Conservation (phyloP, 2,329 filamentous ascomycete species). For the Domatiomyces globalis region DNA sequence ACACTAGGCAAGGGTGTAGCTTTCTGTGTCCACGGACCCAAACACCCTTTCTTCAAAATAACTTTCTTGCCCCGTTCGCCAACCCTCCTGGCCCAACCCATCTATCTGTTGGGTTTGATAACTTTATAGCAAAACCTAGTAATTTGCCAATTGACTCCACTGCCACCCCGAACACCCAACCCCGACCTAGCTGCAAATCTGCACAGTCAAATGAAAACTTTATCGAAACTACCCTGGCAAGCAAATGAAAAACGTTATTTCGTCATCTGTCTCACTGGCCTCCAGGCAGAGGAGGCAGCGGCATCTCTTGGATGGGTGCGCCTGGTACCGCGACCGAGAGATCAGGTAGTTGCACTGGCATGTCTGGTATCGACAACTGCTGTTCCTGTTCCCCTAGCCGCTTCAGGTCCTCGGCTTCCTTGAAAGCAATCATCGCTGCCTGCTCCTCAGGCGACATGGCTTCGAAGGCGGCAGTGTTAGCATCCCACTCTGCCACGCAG, state of each 20-base stretch:
- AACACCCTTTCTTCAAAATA: no score
- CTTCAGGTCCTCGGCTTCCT: constrained; percentile 10
- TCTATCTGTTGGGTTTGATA: neutral
- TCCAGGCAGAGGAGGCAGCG: neutral
- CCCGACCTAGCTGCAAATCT: neutral
- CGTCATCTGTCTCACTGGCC: neutral
- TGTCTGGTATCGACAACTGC: neutral
- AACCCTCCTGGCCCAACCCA: neutral
- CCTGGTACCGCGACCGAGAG: neutral
- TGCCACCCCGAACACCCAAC: neutral
- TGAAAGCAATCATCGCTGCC: constrained; percentile 33
- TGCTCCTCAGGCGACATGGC: constrained; percentile 46
- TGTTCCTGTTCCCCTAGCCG: neutral
- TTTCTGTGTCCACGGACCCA: no score
- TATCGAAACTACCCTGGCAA: neutral
- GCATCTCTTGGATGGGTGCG: neutral
- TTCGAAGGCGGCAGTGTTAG: constrained; percentile 47
- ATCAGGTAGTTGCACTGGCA: neutral
- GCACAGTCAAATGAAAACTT: neutral
- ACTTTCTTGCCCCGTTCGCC: neutral
- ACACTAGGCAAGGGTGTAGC: no score
- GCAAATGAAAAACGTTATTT: neutral
- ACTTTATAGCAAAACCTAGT: neutral
- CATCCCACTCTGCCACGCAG: constrained; percentile 53
- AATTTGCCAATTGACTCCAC: neutral